phyloP scores from a whole-genome alignment of 2,329 filamentous ascomycete species.

The Penicillium capsulatum region DNA sequence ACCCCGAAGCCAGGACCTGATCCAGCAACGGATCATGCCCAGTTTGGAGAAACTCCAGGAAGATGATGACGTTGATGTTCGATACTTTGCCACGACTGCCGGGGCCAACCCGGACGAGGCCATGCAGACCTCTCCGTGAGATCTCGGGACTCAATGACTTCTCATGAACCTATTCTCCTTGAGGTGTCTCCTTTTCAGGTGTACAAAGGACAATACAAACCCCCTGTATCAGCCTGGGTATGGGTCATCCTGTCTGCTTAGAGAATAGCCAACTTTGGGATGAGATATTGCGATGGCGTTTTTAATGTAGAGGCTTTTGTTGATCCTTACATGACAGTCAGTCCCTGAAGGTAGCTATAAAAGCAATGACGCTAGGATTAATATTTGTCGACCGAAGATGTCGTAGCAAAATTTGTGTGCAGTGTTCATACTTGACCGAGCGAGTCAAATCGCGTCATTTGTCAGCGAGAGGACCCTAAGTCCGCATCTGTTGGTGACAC shows the following conservation, averaged over 20 bases:
- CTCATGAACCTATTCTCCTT: constrained; percentile 10
- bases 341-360: constrained; percentile 21
- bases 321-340: constrained; percentile 24
- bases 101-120: constrained; percentile 54
- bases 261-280: constrained; percentile 37
- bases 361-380: constrained; percentile 16
- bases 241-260: constrained; percentile 32
- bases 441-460: constrained; percentile 11
- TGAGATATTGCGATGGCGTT: constrained; percentile 36
- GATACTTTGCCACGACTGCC: constrained; percentile 94
- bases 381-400: not conserved
- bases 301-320: constrained; percentile 34
- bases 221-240: constrained; percentile 19
- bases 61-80: constrained; percentile 95
- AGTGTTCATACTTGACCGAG: not conserved
- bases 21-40: constrained; percentile 80
- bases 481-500: not conserved
- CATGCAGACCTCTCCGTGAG: constrained; percentile 52
- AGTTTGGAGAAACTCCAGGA: constrained; percentile 93
- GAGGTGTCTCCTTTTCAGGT: constrained; percentile 3
- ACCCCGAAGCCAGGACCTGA: constrained; percentile 69
- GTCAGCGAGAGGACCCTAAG: constrained; percentile 13
- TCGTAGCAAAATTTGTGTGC: not conserved
- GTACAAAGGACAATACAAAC: constrained; percentile 17
- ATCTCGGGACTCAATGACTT: constrained; percentile 6